Conservation (phyloP, 78 protist genomes). For the Tieghemostelium lacteum region DNA sequence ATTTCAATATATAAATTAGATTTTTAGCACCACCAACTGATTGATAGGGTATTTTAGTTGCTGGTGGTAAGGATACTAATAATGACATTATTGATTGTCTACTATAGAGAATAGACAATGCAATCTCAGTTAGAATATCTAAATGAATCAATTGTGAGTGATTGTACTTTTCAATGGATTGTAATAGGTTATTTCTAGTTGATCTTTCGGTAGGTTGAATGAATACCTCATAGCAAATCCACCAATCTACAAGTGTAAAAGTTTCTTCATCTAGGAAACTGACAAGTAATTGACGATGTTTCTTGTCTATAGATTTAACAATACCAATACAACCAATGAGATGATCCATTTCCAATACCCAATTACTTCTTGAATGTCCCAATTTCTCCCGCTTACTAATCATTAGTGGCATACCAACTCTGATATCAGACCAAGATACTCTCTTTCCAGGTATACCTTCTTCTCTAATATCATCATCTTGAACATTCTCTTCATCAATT, state of each 20-base stretch:
- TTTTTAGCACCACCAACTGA: conserved; percentile 73
- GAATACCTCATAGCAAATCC: conserved; percentile 52
- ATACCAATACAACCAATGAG: conserved; percentile 66
- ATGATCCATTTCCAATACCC: conserved; percentile 78
- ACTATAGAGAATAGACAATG: conserved; percentile 48
- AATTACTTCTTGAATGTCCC: conserved; percentile 27
- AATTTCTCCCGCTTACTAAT: conserved; percentile 43
- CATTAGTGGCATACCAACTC: conserved; percentile 55
- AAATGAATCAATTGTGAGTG: conserved; percentile 33
- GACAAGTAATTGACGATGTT: conserved; percentile 41
- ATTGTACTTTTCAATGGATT: conserved; percentile 49
- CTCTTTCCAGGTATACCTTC: conserved; percentile 61
- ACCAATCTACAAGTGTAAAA: conserved; percentile 47
- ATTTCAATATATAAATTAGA: conserved; percentile 44
- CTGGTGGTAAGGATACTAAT: conserved; percentile 20
- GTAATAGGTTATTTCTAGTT: conserved; percentile 14
- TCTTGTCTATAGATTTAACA: conserved; percentile 47
- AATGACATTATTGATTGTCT: conserved; percentile 59
- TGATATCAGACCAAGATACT: conserved; percentile 25
- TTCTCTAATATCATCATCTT: conserved; percentile 18
- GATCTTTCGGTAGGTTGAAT: conserved; percentile 18
- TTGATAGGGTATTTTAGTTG: not conserved
- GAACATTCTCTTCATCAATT: conserved; percentile 12
- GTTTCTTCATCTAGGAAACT: conserved; percentile 44
- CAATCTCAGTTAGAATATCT: conserved; percentile 53